Evolutionary conservation across 2,329 filamentous ascomycete species (phyloP).

Genomic region (Trichophyton equinum): DNA sequence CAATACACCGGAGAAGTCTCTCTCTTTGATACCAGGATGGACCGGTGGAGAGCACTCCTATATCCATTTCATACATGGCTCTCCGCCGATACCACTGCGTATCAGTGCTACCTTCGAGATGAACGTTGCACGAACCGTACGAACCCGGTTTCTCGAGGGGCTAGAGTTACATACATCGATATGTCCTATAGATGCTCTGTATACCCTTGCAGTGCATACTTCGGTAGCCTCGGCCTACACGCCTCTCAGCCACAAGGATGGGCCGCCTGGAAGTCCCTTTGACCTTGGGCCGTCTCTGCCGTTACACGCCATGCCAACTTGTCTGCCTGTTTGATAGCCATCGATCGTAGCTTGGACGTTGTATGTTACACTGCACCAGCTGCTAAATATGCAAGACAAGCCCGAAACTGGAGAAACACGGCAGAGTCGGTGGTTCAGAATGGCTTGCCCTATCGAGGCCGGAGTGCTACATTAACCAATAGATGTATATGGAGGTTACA

Average conservation of each 20-base stretch:
- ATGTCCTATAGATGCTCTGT: neutral
- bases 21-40: too few relatives aligned
- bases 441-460: neutral
- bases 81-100: neutral
- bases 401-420: neutral
- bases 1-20: neutral
- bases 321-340: neutral
- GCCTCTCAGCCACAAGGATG: neutral
- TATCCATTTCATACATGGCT: neutral
- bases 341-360: neutral
- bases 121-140: neutral
- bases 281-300: neutral
- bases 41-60: too few relatives aligned
- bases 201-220: neutral
- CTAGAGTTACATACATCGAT: neutral
- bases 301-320: neutral
- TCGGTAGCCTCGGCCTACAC: neutral
- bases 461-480: neutral
- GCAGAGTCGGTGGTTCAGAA: neutral
- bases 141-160: neutral
- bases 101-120: neutral
- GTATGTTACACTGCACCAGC: neutral
- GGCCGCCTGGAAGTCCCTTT: neutral
- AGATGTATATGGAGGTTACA: neutral
- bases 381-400: neutral